A percentile compares a stretch with the other conserved stretches of the same genome.
phyloP scores from a whole-genome alignment of 2,329 filamentous ascomycete species.

The Talaromyces sp. region DNA sequence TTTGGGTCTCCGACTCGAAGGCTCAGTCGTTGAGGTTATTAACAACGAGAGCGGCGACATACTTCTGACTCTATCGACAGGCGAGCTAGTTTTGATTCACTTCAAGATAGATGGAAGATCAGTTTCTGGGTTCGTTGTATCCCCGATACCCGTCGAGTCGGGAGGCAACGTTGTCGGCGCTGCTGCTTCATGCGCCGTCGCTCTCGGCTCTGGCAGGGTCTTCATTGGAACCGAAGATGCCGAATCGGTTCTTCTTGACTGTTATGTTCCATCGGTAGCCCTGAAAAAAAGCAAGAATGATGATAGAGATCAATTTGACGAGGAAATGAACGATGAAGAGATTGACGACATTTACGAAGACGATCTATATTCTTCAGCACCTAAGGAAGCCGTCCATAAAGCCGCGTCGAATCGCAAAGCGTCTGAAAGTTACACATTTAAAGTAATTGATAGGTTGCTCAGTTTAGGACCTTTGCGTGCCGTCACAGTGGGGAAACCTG shows the following conservation, averaged over 20 bases:
- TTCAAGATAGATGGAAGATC: constrained; percentile 89
- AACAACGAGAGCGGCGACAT: constrained; percentile 76
- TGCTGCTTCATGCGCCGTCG: constrained; percentile 65
- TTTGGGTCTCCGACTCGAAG: constrained; percentile 74
- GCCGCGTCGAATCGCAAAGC: constrained; percentile 23
- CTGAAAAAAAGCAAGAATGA: constrained; percentile 58
- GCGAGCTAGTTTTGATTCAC: constrained; percentile 68
- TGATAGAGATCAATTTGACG: constrained; percentile 51
- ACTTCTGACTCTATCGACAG: constrained; percentile 74
- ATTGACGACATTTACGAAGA: constrained; percentile 58
- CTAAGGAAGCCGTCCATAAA: constrained; percentile 20
- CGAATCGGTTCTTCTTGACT: constrained; percentile 78
- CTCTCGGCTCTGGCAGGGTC: constrained; percentile 63
- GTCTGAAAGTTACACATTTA: constrained; percentile 63
- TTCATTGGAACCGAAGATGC: constrained; percentile 84
- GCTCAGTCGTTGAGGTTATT: constrained; percentile 72
- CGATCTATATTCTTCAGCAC: constrained; percentile 45
- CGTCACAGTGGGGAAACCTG: constrained; percentile 64
- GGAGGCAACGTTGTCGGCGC: constrained; percentile 62
- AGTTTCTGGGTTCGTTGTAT: constrained; percentile 79
- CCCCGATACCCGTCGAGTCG: constrained; percentile 58
- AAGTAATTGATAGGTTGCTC: constrained; percentile 70
- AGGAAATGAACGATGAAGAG: constrained; percentile 40
- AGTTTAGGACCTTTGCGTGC: constrained; percentile 78
- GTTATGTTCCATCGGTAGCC: constrained; percentile 64